A percentile compares a stretch with the other conserved stretches of the same genome.
Evolutionary conservation across 768 basidiomycete species (phyloP).

Genomic region (Rhodotorula paludigena): DNA sequence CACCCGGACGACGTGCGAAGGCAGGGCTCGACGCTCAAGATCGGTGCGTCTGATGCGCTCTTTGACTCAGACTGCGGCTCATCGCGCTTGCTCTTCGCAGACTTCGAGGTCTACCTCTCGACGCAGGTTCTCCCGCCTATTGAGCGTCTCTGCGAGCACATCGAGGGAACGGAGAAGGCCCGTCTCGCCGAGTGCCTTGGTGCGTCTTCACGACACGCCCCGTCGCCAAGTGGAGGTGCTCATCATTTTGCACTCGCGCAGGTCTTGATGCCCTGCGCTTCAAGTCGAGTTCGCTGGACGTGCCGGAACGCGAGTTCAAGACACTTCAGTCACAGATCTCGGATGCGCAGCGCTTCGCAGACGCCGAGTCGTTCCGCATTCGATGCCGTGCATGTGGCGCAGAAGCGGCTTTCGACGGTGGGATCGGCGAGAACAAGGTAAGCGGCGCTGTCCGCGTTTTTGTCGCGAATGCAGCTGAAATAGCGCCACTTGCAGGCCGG

Average conservation of each 20-base stretch:
- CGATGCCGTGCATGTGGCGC: slow-evolving; percentile 71
- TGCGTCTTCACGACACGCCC: slow-evolving; percentile 46
- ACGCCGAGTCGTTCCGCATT: slow-evolving; percentile 65
- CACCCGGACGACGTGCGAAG: slow-evolving; percentile 88
- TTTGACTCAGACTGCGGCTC: not conserved
- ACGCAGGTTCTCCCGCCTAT: slow-evolving; percentile 91
- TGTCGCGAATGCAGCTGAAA: slow-evolving; percentile 46
- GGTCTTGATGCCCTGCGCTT: slow-evolving; percentile 45
- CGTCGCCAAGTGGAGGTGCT: not conserved
- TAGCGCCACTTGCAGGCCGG: slow-evolving; percentile 54
- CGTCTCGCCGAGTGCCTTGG: slow-evolving; percentile 93
- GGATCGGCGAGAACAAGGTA: slow-evolving; percentile 47
- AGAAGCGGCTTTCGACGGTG: slow-evolving; percentile 45
- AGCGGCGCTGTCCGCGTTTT: slow-evolving; percentile 38
- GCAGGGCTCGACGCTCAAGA: slow-evolving; percentile 61
- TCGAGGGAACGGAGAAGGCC: slow-evolving; percentile 88
- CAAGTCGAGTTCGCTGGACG: slow-evolving; percentile 37
- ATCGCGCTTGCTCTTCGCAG: slow-evolving; percentile 54
- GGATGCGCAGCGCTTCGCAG: slow-evolving; percentile 78
- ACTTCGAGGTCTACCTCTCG: slow-evolving; percentile 84
- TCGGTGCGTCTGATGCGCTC: slow-evolving; percentile 56
- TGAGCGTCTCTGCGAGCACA: slow-evolving; percentile 89
- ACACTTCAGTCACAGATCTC: slow-evolving; percentile 83
- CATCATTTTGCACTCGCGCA: slow-evolving; percentile 8
- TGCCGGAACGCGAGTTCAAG: slow-evolving; percentile 64